Evolutionary conservation across 768 basidiomycete species (phyloP), one percentile per base, ranked within the genome.

Genomic region (Amanita jacksonii): DNA sequence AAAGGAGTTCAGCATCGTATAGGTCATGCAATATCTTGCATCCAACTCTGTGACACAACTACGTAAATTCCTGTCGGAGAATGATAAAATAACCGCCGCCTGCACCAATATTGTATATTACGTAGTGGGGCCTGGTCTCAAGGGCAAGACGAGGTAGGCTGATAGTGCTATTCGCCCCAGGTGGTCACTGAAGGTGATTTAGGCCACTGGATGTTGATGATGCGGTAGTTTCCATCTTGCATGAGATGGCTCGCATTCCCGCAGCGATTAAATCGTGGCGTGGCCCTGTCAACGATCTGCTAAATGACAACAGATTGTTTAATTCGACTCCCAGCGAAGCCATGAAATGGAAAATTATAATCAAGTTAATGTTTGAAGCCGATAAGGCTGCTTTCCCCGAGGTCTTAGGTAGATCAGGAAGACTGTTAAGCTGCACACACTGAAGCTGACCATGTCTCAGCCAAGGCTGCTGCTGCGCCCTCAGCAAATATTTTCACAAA

Each of bases 401-500:
- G 49, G 64, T 97, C 4, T 69, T 96, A 12, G 72, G 92, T 91
- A 55, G 49, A 73, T 62, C 55, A 33, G 57, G 47, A 19, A 33
- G 65, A 62, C 44, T 58, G 58, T 28, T 28, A 12, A 12, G 27
- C 32, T 44, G n/a, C 59, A 63, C 48, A 62, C 8, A 10, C 7
- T 33, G 31, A n/a, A 59, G 52, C 59, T 61, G 40, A 40, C 36
- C 40, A 49, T 8, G 36, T 15, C 34, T 35, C 19, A 73, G 94
- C 80, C 58, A 77, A 76, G 65, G 77, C 94, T 41, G 80, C 86
- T 1, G 79, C 86, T 2, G 78, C 81, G 0, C 84, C 96, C 1
- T 94, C 93, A 0, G 82, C 90, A 15, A 98, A 96, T 54, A 96
- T 99, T 43, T 99, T 99, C 62, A 84, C 90, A 23, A 98, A 91